These are phyloP conservation scores for Teratosphaeria gauchensis DNA, from an alignment of 2,329 filamentous ascomycete genomes.

Conservation along the genomic window DNA sequence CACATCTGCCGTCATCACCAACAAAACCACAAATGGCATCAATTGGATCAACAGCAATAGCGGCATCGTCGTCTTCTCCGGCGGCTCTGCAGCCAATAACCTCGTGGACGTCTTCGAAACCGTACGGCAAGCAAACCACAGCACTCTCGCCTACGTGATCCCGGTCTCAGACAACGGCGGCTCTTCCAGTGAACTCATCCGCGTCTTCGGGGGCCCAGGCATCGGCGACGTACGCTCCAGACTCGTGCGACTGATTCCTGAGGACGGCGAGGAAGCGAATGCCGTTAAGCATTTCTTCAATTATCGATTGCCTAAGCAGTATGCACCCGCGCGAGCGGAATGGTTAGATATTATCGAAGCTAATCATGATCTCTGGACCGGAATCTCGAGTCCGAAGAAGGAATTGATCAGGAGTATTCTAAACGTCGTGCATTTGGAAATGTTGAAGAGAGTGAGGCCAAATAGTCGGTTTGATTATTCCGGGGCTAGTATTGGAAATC, in stretches of 20 bases:
- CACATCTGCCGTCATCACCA: neutral
- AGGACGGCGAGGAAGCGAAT: constrained; percentile 50
- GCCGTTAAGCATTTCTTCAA: constrained; percentile 83
- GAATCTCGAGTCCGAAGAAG: constrained; percentile 41
- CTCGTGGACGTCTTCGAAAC: constrained; percentile 79
- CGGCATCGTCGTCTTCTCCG: constrained; percentile 81
- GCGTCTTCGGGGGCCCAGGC: constrained; percentile 91
- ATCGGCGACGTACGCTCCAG: constrained; percentile 63
- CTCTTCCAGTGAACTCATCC: constrained; percentile 83
- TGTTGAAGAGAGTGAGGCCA: constrained; percentile 38
- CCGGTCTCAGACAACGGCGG: constrained; percentile 95
- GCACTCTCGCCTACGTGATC: constrained; percentile 72
- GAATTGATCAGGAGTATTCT: constrained; percentile 43
- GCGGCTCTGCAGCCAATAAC: constrained; percentile 87
- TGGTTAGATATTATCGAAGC: constrained; percentile 88
- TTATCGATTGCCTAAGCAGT: constrained; percentile 61
- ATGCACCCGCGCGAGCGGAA: constrained; percentile 56
- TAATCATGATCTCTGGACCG: constrained; percentile 62
- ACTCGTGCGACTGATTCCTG: constrained; percentile 81
- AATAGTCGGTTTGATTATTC: constrained; percentile 41
- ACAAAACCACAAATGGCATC: constrained; percentile 14
- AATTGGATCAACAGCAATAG: neutral
- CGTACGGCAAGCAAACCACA: constrained; percentile 51
- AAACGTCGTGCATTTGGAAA: constrained; percentile 41
- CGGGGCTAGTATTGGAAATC: constrained; percentile 41